Percentiles rank a stretch among this genome's conserved stretches.
Evolutionary conservation across 1,284 basidiomycete species (phyloP).

Genomic region (Fomitopsis palustris): DNA sequence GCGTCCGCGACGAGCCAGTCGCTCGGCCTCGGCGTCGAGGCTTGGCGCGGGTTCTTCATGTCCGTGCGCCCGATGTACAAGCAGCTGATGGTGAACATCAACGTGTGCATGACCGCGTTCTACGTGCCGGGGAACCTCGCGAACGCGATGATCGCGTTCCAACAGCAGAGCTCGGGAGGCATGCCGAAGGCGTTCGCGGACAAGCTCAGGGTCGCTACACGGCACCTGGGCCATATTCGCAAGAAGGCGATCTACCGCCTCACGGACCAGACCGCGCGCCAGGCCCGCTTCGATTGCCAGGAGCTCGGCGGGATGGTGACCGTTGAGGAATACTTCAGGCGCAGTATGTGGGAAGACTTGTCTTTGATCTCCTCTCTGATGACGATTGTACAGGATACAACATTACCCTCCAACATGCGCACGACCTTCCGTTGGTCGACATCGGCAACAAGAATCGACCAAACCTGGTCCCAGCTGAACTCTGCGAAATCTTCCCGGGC

Average conservation of each 20-base stretch:
- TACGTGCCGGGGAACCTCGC: slow-evolving; percentile 60
- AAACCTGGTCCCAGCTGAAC: slow-evolving; percentile 58
- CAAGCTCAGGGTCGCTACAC: slow-evolving; percentile 54
- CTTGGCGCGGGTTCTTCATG: slow-evolving; percentile 64
- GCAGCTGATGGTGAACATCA: slow-evolving; percentile 70
- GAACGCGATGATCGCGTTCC: slow-evolving; percentile 49
- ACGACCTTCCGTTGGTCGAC: slow-evolving; percentile 59
- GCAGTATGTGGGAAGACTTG: slow-evolving; percentile 38
- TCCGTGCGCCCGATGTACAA: slow-evolving; percentile 63
- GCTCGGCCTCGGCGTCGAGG: slow-evolving; percentile 49
- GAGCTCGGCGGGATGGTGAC: slow-evolving; percentile 48
- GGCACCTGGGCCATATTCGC: slow-evolving; percentile 50
- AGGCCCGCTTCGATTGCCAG: slow-evolving; percentile 47
- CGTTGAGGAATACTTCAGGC: slow-evolving; percentile 59
- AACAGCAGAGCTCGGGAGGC: slow-evolving; percentile 36
- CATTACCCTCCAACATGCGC: slow-evolving; percentile 43
- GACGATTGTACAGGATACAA: slow-evolving; percentile 46
- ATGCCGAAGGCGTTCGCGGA: slow-evolving; percentile 47
- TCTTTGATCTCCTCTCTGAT: neutral
- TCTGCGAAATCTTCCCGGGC: slow-evolving; percentile 60
- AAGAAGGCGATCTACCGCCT: slow-evolving; percentile 49
- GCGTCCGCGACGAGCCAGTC: slow-evolving; percentile 16
- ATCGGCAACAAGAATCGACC: slow-evolving; percentile 40
- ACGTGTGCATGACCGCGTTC: slow-evolving; percentile 72
- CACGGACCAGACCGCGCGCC: slow-evolving; percentile 38